A percentile compares a stretch with the other conserved stretches of the same genome.
phyloP scores from a whole-genome alignment of 2,329 filamentous ascomycete species.

The Lecanoromycetidae sp. region DNA sequence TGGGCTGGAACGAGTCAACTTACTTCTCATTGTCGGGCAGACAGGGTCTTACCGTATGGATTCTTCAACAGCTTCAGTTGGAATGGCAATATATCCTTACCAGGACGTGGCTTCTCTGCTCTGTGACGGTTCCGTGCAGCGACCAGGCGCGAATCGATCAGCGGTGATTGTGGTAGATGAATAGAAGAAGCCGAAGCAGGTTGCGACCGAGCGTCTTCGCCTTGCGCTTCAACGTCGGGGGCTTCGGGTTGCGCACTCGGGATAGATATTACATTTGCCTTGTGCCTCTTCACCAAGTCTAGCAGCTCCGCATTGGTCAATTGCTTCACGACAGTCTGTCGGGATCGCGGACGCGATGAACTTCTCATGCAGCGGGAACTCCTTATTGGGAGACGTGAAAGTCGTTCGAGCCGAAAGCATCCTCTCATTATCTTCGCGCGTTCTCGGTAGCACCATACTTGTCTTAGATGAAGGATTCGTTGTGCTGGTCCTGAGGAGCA shows the following conservation, averaged over 20 bases:
- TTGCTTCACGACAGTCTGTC: constrained; percentile 1
- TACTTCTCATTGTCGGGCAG: not conserved
- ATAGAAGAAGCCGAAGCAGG: not conserved
- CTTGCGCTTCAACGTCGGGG: not conserved
- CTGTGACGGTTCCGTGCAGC: constrained; percentile 12
- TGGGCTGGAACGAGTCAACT: constrained; percentile 8
- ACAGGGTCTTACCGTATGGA: constrained; percentile 17
- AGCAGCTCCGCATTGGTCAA: constrained; percentile 9
- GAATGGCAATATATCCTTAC: constrained; percentile 10
- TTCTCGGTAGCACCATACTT: not conserved
- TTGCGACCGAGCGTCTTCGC: not conserved
- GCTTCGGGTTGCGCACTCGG: not conserved
- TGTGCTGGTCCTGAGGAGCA: not conserved
- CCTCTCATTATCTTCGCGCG: constrained; percentile 1
- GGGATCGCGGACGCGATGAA: not conserved
- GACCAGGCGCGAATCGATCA: constrained; percentile 9
- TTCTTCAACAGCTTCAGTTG: constrained; percentile 16
- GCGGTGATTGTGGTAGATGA: constrained; percentile 13
- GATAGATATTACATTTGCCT: not conserved
- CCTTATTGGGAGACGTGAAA: not conserved
- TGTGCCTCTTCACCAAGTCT: not conserved
- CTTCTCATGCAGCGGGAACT: not conserved
- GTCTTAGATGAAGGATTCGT: not conserved
- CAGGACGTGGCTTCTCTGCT: constrained; percentile 9
- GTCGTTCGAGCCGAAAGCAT: not conserved